Evolutionary conservation across 2,329 filamentous ascomycete genomes (phyloP).

Genomic region (Phyllosticta ampelicida): DNA sequence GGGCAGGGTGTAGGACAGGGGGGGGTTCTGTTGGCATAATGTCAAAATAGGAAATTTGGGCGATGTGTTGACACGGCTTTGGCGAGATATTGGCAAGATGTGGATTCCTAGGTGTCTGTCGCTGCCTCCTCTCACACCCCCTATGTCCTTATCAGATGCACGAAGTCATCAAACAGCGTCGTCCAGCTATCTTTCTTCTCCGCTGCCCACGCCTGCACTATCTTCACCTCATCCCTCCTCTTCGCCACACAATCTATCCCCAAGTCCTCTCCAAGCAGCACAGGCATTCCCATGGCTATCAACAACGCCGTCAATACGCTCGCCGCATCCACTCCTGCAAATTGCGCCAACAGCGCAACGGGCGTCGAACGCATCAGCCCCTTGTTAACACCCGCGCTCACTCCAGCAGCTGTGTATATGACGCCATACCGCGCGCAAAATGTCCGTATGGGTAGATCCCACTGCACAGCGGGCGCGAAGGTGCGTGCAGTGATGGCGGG

Average conservation of each 20-base stretch:
- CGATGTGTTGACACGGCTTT: too few species aligned
- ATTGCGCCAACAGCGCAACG: conserved; percentile 41
- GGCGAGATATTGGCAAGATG: too few species aligned
- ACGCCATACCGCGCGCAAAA: conserved; percentile 45
- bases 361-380: conserved; percentile 36
- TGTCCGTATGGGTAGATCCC: conserved; percentile 49
- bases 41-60: too few species aligned
- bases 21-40: too few species aligned
- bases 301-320: conserved; percentile 48
- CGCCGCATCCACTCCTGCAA: conserved; percentile 31
- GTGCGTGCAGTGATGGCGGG: conserved; percentile 65
- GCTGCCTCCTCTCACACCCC: background rate
- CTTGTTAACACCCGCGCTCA: conserved; percentile 51
- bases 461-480: conserved; percentile 50
- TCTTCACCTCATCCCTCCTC: conserved; percentile 27
- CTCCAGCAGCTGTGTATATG: conserved; percentile 52
- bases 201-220: conserved; percentile 21
- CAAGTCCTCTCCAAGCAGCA: conserved; percentile 46
- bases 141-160: conserved; percentile 1
- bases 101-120: background rate
- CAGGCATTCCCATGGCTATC: conserved; percentile 38
- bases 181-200: conserved; percentile 6
- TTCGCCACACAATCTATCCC: conserved; percentile 31
- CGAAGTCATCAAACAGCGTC: conserved; percentile 7
- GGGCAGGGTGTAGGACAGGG: too few species aligned